These are phyloP conservation scores for Eimeria tenella DNA, from an alignment of 169 alveolate species.

Conservation along the genomic window DNA sequence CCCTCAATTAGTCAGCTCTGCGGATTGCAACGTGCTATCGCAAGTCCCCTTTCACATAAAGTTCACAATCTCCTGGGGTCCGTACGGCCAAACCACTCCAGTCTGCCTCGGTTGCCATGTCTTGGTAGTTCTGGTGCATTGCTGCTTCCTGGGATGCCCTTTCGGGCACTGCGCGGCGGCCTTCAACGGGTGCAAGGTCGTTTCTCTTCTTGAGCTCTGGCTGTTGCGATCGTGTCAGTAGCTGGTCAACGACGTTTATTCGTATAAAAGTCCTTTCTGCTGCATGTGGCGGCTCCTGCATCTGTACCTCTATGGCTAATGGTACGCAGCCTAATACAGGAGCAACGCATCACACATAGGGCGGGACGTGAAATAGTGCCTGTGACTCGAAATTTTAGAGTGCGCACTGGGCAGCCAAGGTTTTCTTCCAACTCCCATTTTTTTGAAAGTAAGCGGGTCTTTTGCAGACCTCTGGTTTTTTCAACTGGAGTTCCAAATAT, in stretches of 20 bases:
- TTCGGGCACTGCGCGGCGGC: background rate
- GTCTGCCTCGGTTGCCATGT: background rate
- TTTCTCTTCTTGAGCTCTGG: background rate
- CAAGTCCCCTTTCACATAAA: constrained; percentile 51
- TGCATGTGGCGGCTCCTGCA: constrained; percentile 64
- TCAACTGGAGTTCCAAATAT: constrained; percentile 63
- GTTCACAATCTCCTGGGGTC: constrained; percentile 44
- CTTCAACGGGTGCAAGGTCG: background rate
- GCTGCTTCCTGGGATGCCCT: background rate
- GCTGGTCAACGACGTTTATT: constrained; percentile 27
- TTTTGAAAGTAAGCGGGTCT: background rate
- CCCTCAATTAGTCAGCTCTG: background rate
- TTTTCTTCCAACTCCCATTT: background rate
- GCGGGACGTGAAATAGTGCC: background rate
- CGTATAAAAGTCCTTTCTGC: constrained; percentile 43
- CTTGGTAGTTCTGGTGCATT: background rate
- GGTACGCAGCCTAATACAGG: constrained; percentile 51
- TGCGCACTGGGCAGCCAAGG: background rate
- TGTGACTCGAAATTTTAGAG: too few relatives aligned
- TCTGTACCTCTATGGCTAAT: constrained; percentile 58
- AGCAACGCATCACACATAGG: background rate
- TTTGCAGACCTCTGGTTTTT: constrained; percentile 20
- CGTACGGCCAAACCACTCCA: background rate
- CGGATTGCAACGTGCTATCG: background rate
- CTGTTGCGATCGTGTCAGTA: background rate